phyloP scores from a whole-genome alignment of 2,329 filamentous ascomycete genomes.

The Paracamarosporium sp. region DNA sequence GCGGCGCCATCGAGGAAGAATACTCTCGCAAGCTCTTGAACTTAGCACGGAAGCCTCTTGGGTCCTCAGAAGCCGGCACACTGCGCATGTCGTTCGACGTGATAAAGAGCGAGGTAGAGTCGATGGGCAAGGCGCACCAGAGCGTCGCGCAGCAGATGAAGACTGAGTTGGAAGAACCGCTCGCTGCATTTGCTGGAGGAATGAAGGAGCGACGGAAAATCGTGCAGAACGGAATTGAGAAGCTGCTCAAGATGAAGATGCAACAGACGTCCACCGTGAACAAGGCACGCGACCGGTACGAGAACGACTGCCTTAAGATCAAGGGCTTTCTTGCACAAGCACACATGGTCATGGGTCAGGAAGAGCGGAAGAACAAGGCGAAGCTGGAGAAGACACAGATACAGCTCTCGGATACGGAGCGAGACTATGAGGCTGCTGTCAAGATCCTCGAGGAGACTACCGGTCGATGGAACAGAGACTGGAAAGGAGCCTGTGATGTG shows the following conservation, averaged over 20 bases:
- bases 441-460: conserved; percentile 96
- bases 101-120: conserved; percentile 85
- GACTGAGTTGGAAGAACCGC: conserved; percentile 89
- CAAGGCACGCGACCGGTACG: conserved; percentile 94
- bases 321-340: conserved; percentile 98
- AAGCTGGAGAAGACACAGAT: conserved; percentile 99
- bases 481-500: conserved; percentile 90
- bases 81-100: conserved; percentile 86
- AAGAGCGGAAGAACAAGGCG: conserved; percentile 98
- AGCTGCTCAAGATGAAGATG: conserved; percentile 88
- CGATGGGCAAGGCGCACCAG: conserved; percentile 92
- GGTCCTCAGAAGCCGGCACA: conserved; percentile 84
- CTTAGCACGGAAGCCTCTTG: conserved; percentile 85
- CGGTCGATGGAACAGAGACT: conserved; percentile 94
- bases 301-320: conserved; percentile 97
- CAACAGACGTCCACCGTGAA: conserved; percentile 91
- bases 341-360: conserved; percentile 99
- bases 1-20: conserved; percentile 94
- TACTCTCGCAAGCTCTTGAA: conserved; percentile 89
- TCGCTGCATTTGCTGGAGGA: conserved; percentile 87
- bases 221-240: conserved; percentile 91
- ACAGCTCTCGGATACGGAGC: conserved; percentile 84
- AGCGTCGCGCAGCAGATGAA: conserved; percentile 94
- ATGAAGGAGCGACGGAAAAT: conserved; percentile 98
- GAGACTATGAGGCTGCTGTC: conserved; percentile 89